Evolutionary conservation across 495 filamentous ascomycete species (phyloP).

Genomic region (Penicillium psychrofluorescens): DNA sequence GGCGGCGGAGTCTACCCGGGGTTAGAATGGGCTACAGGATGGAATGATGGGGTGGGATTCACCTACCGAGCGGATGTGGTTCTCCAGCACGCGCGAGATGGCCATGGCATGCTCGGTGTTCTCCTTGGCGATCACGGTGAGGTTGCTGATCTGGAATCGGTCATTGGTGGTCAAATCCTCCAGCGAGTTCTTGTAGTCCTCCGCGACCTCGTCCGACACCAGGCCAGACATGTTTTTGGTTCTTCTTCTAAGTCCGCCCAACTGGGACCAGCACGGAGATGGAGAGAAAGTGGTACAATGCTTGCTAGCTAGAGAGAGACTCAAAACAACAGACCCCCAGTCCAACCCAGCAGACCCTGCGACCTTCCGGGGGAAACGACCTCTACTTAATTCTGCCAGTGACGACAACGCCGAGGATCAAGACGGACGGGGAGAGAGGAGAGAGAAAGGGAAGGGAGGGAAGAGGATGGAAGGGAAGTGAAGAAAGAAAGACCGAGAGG

Average conservation of each 20-base stretch:
- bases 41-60: slow-evolving; percentile 8
- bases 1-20: slow-evolving; percentile 65
- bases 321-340: slow-evolving; percentile 30
- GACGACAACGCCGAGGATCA: slow-evolving; percentile 1
- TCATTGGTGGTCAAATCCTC: slow-evolving; percentile 85
- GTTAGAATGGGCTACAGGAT: slow-evolving; percentile 27
- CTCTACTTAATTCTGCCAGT: slow-evolving; percentile 18
- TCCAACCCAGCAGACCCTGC: slow-evolving; percentile 17
- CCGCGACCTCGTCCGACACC: slow-evolving; percentile 80
- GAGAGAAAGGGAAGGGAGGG: slow-evolving; percentile 1
- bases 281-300: slow-evolving; percentile 40
- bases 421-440: slow-evolving; percentile 1
- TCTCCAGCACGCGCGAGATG: slow-evolving; percentile 80
- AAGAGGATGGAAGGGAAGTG: background rate
- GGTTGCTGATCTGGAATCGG: slow-evolving; percentile 85
- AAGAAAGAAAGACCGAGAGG: slow-evolving; percentile 1
- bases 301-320: slow-evolving; percentile 45
- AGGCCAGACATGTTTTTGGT: slow-evolving; percentile 57
- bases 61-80: slow-evolving; percentile 90
- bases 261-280: slow-evolving; percentile 19
- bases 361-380: slow-evolving; percentile 10
- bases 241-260: slow-evolving; percentile 24
- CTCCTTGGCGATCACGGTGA: slow-evolving; percentile 94
- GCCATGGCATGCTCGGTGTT: slow-evolving; percentile 89
- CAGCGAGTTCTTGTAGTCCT: slow-evolving; percentile 89